Evolutionary conservation across 306 rosid species (phyloP).

Genomic region (Heteromeles arbutifolia): DNA sequence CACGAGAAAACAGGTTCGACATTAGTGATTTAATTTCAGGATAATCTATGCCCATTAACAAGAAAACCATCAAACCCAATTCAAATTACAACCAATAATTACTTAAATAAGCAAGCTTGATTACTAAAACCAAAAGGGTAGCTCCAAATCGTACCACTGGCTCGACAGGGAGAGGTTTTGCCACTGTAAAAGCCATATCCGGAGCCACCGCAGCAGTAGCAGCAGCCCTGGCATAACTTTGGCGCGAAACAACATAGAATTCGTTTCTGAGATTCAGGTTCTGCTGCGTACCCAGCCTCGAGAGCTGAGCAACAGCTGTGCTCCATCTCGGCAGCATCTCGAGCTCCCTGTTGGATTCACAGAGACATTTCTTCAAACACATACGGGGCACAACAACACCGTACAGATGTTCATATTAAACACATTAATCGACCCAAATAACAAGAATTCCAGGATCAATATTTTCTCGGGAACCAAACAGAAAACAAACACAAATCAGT

Average conservation of each 20-base stretch:
- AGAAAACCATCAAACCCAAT: neutral
- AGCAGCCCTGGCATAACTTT: slow-evolving; percentile 48
- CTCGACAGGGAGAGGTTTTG: slow-evolving; percentile 20
- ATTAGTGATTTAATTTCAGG: neutral
- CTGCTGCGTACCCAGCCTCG: slow-evolving; percentile 37
- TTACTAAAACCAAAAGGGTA: neutral
- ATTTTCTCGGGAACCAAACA: neutral
- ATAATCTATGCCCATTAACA: neutral
- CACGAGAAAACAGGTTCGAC: neutral
- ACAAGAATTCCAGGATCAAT: neutral
- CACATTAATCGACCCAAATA: neutral
- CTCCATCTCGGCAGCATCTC: slow-evolving; percentile 63
- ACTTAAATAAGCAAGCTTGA: neutral
- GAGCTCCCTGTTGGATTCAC: slow-evolving; percentile 7
- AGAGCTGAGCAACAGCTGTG: slow-evolving; percentile 40
- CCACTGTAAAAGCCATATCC: slow-evolving; percentile 9
- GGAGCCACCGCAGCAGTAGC: slow-evolving; percentile 50
- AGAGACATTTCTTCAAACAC: neutral
- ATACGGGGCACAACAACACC: neutral
- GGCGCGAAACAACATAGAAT: slow-evolving; percentile 26
- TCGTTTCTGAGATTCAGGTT: slow-evolving; percentile 18
- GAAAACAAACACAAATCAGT: neutral
- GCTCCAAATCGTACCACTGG: slow-evolving; percentile 28
- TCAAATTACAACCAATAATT: neutral
- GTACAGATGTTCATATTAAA: neutral